Conservation (phyloP, 129 eudicot species). For the Helichrysum umbraculigerum region DNA sequence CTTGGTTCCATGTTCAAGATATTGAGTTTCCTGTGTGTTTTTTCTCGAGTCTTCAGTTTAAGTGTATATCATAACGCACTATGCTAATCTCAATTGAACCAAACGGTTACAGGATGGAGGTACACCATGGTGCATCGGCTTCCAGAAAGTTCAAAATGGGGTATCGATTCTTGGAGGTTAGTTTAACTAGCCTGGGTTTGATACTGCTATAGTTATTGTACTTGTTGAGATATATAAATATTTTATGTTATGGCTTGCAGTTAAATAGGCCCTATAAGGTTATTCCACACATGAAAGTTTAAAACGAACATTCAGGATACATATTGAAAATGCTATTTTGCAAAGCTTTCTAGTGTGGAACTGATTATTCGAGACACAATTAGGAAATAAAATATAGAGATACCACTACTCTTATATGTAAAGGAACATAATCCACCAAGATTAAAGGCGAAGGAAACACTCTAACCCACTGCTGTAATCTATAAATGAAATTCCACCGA, state of each 20-base stretch:
- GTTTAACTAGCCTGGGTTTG: conserved; percentile 6
- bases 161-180: conserved; percentile 94
- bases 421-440: background rate
- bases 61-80: background rate
- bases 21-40: background rate
- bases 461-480: too few species aligned
- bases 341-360: background rate
- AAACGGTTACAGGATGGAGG: conserved; percentile 70
- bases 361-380: background rate
- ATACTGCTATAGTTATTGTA: background rate
- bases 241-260: conserved; percentile 3
- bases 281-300: conserved; percentile 10
- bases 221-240: background rate
- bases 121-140: conserved; percentile 93
- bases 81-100: conserved; percentile 1
- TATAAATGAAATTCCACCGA: too few species aligned
- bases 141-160: conserved; percentile 65
- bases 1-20: background rate
- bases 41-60: background rate
- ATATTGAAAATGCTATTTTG: background rate
- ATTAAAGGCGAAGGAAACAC: background rate
- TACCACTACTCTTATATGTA: background rate
- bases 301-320: background rate
- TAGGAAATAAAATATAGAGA: background rate
- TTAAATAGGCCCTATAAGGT: background rate